Evolutionary conservation across 2,329 filamentous ascomycete species (phyloP).

Genomic region (Diaporthe capsici): DNA sequence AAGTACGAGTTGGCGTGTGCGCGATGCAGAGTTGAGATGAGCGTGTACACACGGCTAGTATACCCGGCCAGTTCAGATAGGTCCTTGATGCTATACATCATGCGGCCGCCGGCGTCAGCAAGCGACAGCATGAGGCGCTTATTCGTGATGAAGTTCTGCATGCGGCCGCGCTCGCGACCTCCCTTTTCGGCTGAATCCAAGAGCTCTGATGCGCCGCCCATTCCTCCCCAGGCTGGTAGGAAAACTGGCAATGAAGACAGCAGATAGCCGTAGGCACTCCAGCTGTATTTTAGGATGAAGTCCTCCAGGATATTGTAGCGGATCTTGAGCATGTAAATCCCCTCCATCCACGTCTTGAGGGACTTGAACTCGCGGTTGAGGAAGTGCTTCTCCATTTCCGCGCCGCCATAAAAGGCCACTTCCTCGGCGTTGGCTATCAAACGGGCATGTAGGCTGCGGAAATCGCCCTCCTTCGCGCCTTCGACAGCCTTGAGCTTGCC

Average conservation of each 20-base stretch:
- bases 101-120: constrained; percentile 93
- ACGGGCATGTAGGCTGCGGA: constrained; percentile 89
- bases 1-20: constrained; percentile 93
- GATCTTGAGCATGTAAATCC: constrained; percentile 97
- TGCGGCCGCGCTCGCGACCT: constrained; percentile 83
- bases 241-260: constrained; percentile 95
- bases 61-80: constrained; percentile 95
- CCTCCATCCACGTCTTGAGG: constrained; percentile 96
- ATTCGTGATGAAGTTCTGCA: constrained; percentile 99
- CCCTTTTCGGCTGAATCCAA: constrained; percentile 60
- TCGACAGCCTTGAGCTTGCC: constrained; percentile 97
- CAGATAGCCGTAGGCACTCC: constrained; percentile 97
- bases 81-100: constrained; percentile 99
- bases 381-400: constrained; percentile 94
- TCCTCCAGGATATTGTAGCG: constrained; percentile 99
- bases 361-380: constrained; percentile 93
- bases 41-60: constrained; percentile 94
- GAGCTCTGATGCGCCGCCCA: constrained; percentile 81
- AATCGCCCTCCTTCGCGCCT: constrained; percentile 94
- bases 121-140: constrained; percentile 98
- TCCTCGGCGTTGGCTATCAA: constrained; percentile 98
- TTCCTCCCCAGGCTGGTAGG: constrained; percentile 91
- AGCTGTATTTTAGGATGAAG: constrained; percentile 97
- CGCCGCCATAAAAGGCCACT: constrained; percentile 96
- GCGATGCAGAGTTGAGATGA: constrained; percentile 94